Evolutionary conservation across 2,329 filamentous ascomycete species (phyloP).

Genomic region (Trichoderma harzianum): DNA sequence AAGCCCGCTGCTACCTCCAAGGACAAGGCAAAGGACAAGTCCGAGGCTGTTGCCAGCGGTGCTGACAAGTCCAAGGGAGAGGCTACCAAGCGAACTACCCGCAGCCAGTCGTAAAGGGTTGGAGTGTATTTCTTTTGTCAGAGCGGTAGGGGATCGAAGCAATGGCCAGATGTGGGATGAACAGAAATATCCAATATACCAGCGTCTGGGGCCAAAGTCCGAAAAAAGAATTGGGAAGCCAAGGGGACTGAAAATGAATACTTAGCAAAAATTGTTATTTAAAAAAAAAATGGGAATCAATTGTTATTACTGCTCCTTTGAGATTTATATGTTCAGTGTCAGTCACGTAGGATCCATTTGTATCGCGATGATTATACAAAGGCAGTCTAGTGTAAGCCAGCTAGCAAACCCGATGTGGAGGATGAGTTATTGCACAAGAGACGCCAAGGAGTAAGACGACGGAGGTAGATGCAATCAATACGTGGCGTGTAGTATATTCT

Average conservation of each 20-base stretch:
- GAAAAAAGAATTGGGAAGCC: neutral
- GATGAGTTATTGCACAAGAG: neutral
- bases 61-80: slow-evolving; percentile 75
- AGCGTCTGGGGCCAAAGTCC: neutral
- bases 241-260: slow-evolving; percentile 1
- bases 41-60: slow-evolving; percentile 61
- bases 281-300: slow-evolving; percentile 18
- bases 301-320: slow-evolving; percentile 2
- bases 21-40: slow-evolving; percentile 68
- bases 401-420: neutral
- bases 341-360: neutral
- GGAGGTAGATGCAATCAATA: neutral
- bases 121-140: slow-evolving; percentile 6
- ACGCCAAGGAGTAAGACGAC: neutral
- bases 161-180: neutral
- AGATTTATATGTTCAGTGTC: neutral
- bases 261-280: neutral
- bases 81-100: slow-evolving; percentile 58
- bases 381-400: neutral
- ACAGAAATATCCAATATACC: slow-evolving; percentile 14
- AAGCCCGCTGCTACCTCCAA: slow-evolving; percentile 62
- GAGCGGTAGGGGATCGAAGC: neutral
- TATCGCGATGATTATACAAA: neutral
- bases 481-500: neutral
- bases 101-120: slow-evolving; percentile 49